Evolutionary conservation across 768 basidiomycete genomes (phyloP), one percentile per base, ranked within the genome.

Genomic region (Glaciozyma martinii): DNA sequence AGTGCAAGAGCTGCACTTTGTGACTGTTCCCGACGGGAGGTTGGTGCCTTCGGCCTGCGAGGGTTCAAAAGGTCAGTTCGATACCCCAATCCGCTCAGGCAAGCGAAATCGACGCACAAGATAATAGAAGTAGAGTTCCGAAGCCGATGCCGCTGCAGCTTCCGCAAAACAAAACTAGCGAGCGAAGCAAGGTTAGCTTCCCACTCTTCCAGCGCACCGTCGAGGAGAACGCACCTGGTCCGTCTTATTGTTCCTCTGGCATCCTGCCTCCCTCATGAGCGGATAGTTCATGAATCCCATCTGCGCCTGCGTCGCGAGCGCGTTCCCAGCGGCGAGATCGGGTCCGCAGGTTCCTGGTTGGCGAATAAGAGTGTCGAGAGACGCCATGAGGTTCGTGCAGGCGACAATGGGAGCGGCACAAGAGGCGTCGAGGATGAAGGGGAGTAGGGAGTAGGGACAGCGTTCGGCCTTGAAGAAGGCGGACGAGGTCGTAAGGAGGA

Each of bases 391-490:
- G 33, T 77, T 68, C n/a, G 76, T 70, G 71, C 89, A 92, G 19
- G 77, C 74, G 3, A 75, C 72, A 1, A 76, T 72, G 21, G 74
- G 76, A 9, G 87, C 87, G 70, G 89, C 85, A 75, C 90, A 92
- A 0, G 86, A 88, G 3, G 87, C 87, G 85, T 87, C 88, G 10
- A 90, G 73, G 57, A 89, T 78, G 13, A 78, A 75, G 71, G 90
- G 90, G 72, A 89, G 79, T 43, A 80, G 74, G 2, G 83, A 81
- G 47, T 43, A 43, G 3, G 68, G 68, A 0, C 53, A 56, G 83
- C 73, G 76, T 87, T 84, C 4, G 75, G 73, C 76, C 87, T 86
- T 43, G 85, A 84, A 87, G 89, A 78, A 75, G 75, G 56, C 63
- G 55, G 59, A 40, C 50, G 57, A 67, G 30, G 64, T 73, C 12